Evolutionary conservation across 768 basidiomycete genomes (phyloP).

Genomic region (Tephrocybe rancida): DNA sequence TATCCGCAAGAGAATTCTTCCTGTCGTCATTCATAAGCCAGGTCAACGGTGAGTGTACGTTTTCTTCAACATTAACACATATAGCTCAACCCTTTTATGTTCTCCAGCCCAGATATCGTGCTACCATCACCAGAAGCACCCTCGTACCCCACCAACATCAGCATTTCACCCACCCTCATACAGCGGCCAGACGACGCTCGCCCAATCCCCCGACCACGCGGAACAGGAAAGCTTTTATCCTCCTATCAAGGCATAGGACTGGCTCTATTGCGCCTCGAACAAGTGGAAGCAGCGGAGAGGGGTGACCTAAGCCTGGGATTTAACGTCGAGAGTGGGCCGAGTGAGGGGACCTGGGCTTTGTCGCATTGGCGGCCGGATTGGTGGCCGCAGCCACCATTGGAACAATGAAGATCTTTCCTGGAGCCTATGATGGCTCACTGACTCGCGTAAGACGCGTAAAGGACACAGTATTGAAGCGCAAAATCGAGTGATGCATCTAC

Average conservation of each 20-base stretch:
- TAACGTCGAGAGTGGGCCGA: constrained; percentile 29
- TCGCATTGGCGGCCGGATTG: constrained; percentile 70
- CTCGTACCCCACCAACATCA: constrained; percentile 33
- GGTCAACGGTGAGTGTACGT: constrained; percentile 33
- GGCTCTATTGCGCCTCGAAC: constrained; percentile 80
- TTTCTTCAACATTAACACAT: not conserved
- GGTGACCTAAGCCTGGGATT: constrained; percentile 48
- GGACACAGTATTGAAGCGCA: too few relatives aligned
- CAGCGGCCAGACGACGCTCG: constrained; percentile 24
- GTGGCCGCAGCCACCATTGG: constrained; percentile 48
- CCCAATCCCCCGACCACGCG: constrained; percentile 61
- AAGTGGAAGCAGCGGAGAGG: constrained; percentile 56
- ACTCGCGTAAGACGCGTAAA: too few relatives aligned
- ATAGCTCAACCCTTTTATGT: constrained; percentile 1
- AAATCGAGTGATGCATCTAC: too few relatives aligned
- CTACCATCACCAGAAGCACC: constrained; percentile 20
- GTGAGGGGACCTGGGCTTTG: constrained; percentile 42
- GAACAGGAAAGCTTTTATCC: constrained; percentile 75
- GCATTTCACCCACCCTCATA: constrained; percentile 36
- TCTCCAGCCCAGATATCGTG: constrained; percentile 15
- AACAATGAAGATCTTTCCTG: not conserved
- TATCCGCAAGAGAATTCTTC: constrained; percentile 87
- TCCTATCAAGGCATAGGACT: constrained; percentile 65
- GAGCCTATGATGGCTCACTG: not conserved
- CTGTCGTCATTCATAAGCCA: constrained; percentile 60